A percentile compares a stretch with the other conserved stretches of the same genome.
phyloP scores from a whole-genome alignment of 768 basidiomycete species.

The Hortiboletus flavorubellus region DNA sequence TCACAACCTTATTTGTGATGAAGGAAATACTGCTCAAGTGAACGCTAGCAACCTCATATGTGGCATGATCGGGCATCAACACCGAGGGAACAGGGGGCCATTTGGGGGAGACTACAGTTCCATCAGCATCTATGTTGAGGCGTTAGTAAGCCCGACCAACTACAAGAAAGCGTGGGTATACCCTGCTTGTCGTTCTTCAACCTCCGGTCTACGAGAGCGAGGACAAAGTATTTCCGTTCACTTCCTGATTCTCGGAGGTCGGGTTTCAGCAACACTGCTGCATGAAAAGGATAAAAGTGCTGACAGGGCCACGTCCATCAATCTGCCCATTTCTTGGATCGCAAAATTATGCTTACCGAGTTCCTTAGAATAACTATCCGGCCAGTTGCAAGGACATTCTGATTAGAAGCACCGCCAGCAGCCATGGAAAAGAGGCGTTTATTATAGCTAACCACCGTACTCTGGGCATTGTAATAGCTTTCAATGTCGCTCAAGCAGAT shows the following conservation, averaged over 20 bases:
- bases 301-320: slow-evolving; percentile 28
- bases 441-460: slow-evolving; percentile 60
- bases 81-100: slow-evolving; percentile 67
- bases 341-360: slow-evolving; percentile 49
- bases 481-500: slow-evolving; percentile 72
- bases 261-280: slow-evolving; percentile 69
- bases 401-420: slow-evolving; percentile 55
- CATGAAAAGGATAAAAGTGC: slow-evolving; percentile 72
- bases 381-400: slow-evolving; percentile 66
- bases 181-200: slow-evolving; percentile 57
- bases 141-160: not conserved
- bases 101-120: slow-evolving; percentile 57
- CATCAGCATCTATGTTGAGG: slow-evolving; percentile 49
- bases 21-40: slow-evolving; percentile 72
- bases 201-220: slow-evolving; percentile 65
- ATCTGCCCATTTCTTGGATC: not conserved
- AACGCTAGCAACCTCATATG: slow-evolving; percentile 66
- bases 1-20: slow-evolving; percentile 66
- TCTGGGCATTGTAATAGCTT: slow-evolving; percentile 68
- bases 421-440: slow-evolving; percentile 60
- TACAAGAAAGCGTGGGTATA: slow-evolving; percentile 23
- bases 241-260: slow-evolving; percentile 49
- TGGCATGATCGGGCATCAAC: slow-evolving; percentile 46
- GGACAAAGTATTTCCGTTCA: slow-evolving; percentile 59
- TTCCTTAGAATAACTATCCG: slow-evolving; percentile 83